Base-by-base conservation (phyloP, 345 rosid genomes). In the Eucalyptus decipiens region DNA sequence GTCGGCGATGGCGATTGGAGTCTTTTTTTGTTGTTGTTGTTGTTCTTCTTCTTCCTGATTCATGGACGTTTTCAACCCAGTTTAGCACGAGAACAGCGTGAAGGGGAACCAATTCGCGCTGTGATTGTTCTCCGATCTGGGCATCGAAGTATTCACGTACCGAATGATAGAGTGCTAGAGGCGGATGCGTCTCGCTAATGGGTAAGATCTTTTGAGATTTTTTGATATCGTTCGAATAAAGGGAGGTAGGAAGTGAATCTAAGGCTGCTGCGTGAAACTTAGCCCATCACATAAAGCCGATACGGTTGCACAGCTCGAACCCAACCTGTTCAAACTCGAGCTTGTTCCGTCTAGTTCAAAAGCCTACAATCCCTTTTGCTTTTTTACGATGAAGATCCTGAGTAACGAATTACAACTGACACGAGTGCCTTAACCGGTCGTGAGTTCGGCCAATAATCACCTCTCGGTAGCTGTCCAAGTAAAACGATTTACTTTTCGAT, bases 331-430 rank as follows among this genome's bases (percentile, higher is more conserved):
- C 32, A 28, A 3, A 11, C 69, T 67, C 4, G 23, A 67, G 37
- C 19, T 13, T 15, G 11, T 16, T n/a, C 21, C 37, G 2, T 65
- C 37, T n/a, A 0, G 19, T 65, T 32, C 0, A 9, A n/a, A 65
- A 16, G 8, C 34, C 40, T 4, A 17, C 21, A 4, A 16, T 8
- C 40, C 1, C 40, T 8, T 8, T 65, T 67, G 6, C 7, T 6
- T 28, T 28, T 60, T 6, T 28, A 5, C 17, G 69, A 60, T 28
- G 32, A 60, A 12, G 69, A 28, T 30, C 69, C 7, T 0, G 69
- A 28, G n/a, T 58, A 26, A 58, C 65, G 1, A 1, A 28, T 60
- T 60, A 60, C 26, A 32, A 26, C 16, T 6, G 67, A 28, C 67
- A 12, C 0, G 14, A 28, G 18, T 34, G 32, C 18, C 69, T 13